These are phyloP conservation scores for Cladorrhinum sp. DNA, from an alignment of 2,329 filamentous ascomycete genomes.

Conservation along the genomic window DNA sequence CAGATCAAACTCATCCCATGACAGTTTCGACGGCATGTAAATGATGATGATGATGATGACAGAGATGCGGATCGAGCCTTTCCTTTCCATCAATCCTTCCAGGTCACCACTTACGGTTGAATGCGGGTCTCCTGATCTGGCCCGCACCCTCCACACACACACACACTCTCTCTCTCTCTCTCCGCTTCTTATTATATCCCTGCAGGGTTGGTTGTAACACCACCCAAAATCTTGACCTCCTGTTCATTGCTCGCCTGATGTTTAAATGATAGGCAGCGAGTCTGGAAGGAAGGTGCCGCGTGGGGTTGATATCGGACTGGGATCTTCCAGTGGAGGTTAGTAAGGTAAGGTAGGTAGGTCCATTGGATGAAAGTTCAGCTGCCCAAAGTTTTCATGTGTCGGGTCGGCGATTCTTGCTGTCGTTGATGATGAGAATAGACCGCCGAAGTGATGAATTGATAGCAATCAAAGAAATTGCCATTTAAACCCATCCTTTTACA, in stretches of 20 bases:
- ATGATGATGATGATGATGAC: not conserved
- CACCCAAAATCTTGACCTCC: not conserved
- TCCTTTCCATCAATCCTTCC: conserved; percentile 3
- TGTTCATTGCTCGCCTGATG: not conserved
- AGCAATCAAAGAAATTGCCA: not conserved
- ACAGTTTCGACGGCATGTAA: not conserved
- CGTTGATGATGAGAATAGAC: not conserved
- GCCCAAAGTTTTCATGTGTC: not conserved
- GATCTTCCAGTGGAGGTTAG: not conserved
- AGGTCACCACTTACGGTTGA: not conserved
- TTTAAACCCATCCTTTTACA: not conserved
- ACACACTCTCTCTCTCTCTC: not conserved
- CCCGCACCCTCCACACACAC: not conserved
- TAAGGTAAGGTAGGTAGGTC: not conserved
- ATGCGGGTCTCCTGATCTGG: not conserved
- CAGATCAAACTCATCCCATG: conserved; percentile 23
- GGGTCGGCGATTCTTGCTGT: not conserved
- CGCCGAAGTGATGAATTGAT: not conserved
- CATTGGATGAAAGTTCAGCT: not conserved
- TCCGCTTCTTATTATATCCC: not conserved
- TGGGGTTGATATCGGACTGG: not conserved
- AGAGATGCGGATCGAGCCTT: not conserved
- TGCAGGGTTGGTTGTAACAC: not conserved
- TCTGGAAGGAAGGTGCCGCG: not conserved
- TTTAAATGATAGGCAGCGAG: not conserved